phyloP scores from a whole-genome alignment of 768 basidiomycete species.

The Artomyces pyxidatus region DNA sequence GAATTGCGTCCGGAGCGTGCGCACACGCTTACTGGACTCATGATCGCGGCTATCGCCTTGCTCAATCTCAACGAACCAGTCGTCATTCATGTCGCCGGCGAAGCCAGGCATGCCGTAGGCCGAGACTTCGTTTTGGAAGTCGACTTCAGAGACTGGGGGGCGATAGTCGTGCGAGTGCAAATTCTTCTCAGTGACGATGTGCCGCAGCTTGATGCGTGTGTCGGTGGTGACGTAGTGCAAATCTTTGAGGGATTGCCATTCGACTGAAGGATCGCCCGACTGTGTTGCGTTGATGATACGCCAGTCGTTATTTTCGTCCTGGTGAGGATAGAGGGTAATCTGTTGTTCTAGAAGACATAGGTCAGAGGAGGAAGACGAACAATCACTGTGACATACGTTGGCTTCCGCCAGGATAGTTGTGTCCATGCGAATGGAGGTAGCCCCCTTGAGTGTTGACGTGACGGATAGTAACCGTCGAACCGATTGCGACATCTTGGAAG shows the following conservation, averaged over 20 bases:
- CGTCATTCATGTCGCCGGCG: conserved; percentile 85
- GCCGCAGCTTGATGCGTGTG: conserved; percentile 72
- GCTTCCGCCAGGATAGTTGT: conserved; percentile 85
- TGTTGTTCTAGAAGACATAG: conserved; percentile 71
- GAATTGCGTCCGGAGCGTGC: conserved; percentile 78
- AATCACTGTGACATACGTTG: conserved; percentile 66
- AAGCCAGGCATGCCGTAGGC: conserved; percentile 86
- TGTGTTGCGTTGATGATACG: conserved; percentile 69
- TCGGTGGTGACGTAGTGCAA: conserved; percentile 58
- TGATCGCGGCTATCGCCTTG: conserved; percentile 53
- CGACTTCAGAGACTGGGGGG: conserved; percentile 93
- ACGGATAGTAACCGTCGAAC: conserved; percentile 75
- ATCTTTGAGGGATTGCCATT: conserved; percentile 41
- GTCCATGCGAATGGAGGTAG: conserved; percentile 93
- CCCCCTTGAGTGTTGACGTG: conserved; percentile 97
- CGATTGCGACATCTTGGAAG: conserved; percentile 70
- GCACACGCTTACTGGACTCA: conserved; percentile 60
- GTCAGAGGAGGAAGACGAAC: conserved; percentile 9
- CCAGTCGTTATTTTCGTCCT: conserved; percentile 96
- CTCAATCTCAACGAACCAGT: conserved; percentile 86
- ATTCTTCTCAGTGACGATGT: conserved; percentile 71
- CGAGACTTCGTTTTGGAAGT: conserved; percentile 98
- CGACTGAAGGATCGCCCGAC: conserved; percentile 32
- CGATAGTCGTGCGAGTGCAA: conserved; percentile 95
- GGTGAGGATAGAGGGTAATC: conserved; percentile 96